Base-by-base conservation (phyloP, 306 rosid species). In the Acacia melanoxylon region DNA sequence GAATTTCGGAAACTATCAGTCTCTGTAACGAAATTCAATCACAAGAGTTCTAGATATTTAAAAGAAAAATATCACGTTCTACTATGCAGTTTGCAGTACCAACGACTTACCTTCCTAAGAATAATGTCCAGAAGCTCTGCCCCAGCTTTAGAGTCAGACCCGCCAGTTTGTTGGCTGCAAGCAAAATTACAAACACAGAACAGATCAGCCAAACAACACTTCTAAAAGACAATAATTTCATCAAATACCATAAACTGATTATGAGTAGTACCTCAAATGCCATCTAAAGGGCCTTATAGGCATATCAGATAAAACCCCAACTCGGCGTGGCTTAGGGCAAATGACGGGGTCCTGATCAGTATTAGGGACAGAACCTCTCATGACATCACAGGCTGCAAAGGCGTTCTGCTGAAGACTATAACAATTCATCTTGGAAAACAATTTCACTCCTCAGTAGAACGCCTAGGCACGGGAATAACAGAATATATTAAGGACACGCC, bases 241-340 rank as follows among this genome's bases (percentile, higher is more conserved):
- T 25, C 33, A 82, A 68, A 54, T 51, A 20, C 17, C 16, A 77
- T 45, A 40, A 41, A 80, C 2, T 3, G 20, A 73, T 25, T 46
- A 17, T 2, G 33, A 46, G 19, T 79, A 0, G 62, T 87, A 92
- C 97, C 87, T 89, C 82, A 83, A 80, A 81, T 89, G 90, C 94
- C 88, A 89, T 81, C 93, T 85, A 67, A 89, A 79, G 71, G 91
- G 88, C 85, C 89, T 79, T 42, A 77, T 31, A 29, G 84, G 83
- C 85, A 75, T 52, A 76, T 82, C 90, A 20, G 91, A 77, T 75
- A 90, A 80, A 79, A 87, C 84, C 44, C 94, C 97, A 3, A 94
- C 90, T 40, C 97, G 90, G 24, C 95, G 86, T 42, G 98, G 97
- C 86, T 91, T 90, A 17, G 98, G 98, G 81, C 95, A 94, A 79